Conservation (phyloP, 1,139 yeast genomes). For the Saccharomyces hybrid region DNA sequence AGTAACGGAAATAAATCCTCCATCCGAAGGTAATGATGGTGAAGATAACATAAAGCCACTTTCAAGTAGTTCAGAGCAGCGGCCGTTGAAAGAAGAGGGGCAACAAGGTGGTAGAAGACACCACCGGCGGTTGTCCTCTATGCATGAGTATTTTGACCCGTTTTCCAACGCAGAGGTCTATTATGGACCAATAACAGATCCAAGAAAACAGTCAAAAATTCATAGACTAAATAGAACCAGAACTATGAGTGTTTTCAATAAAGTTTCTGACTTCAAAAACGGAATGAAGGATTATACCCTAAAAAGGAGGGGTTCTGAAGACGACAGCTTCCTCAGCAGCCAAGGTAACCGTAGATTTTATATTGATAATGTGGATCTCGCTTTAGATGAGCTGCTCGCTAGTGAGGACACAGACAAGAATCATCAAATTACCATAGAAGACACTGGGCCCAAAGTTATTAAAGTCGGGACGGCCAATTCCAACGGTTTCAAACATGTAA, state of each 20-base stretch:
- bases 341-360: constrained; percentile 48
- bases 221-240: constrained; percentile 20
- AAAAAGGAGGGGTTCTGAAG: constrained; percentile 60
- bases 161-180: constrained; percentile 62
- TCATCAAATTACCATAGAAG: constrained; percentile 86
- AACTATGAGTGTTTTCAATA: constrained; percentile 37
- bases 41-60: not conserved
- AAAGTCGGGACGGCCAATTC: constrained; percentile 80
- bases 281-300: constrained; percentile 19
- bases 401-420: constrained; percentile 84
- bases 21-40: not conserved
- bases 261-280: constrained; percentile 22
- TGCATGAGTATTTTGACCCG: constrained; percentile 41
- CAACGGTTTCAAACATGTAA: constrained; percentile 64
- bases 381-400: constrained; percentile 59
- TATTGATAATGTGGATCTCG: constrained; percentile 66
- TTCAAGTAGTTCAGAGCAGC: not conserved
- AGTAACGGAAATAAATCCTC: not conserved
- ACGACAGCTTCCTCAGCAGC: constrained; percentile 38
- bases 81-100: not conserved
- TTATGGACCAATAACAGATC: constrained; percentile 58
- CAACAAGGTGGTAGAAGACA: constrained; percentile 11
- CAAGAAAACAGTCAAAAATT: constrained; percentile 28
- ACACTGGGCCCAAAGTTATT: constrained; percentile 84
- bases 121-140: constrained; percentile 24